phyloP scores from a whole-genome alignment of 352 stramenopile genomes.

The Pythium insidiosum region DNA sequence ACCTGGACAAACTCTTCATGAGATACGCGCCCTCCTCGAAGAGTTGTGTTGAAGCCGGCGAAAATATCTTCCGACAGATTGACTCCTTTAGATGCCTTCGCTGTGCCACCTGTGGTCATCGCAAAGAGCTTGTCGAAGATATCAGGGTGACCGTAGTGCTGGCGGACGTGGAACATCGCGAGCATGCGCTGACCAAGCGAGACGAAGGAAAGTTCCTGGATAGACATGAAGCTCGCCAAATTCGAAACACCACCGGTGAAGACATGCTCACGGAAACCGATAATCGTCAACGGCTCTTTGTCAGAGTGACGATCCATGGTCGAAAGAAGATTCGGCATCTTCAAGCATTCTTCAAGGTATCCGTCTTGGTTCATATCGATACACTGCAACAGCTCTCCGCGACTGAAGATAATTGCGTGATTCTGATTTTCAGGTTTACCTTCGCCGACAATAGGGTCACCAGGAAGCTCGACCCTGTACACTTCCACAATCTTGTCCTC shows the following conservation, averaged over 20 bases:
- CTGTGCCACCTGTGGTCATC: conserved; percentile 71
- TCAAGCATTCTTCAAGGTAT: conserved; percentile 76
- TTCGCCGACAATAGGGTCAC: conserved; percentile 82
- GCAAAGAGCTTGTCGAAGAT: conserved; percentile 86
- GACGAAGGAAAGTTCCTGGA: conserved; percentile 80
- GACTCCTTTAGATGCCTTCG: conserved; percentile 77
- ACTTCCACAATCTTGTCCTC: conserved; percentile 75
- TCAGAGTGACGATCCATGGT: conserved; percentile 65
- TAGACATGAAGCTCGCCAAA: conserved; percentile 82
- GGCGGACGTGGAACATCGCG: conserved; percentile 60
- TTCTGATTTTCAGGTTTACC: too few relatives aligned
- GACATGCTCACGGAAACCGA: conserved; percentile 81
- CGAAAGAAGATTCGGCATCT: conserved; percentile 77
- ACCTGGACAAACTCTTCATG: conserved; percentile 85
- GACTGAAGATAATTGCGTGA: conserved; percentile 83
- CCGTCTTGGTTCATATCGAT: conserved; percentile 90
- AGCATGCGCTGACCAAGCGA: conserved; percentile 80
- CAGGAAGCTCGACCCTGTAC: conserved; percentile 76
- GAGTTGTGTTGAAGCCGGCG: conserved; percentile 76
- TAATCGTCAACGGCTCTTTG: conserved; percentile 73
- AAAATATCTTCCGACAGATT: conserved; percentile 89
- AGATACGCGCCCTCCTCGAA: conserved; percentile 62
- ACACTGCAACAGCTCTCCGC: conserved; percentile 80
- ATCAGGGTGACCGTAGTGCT: conserved; percentile 85
- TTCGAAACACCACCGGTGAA: conserved; percentile 81